Percentiles rank a stretch among this genome's conserved stretches.
Evolutionary conservation across 2,329 filamentous ascomycete genomes (phyloP).

Genomic region (Sporothrix globosa): DNA sequence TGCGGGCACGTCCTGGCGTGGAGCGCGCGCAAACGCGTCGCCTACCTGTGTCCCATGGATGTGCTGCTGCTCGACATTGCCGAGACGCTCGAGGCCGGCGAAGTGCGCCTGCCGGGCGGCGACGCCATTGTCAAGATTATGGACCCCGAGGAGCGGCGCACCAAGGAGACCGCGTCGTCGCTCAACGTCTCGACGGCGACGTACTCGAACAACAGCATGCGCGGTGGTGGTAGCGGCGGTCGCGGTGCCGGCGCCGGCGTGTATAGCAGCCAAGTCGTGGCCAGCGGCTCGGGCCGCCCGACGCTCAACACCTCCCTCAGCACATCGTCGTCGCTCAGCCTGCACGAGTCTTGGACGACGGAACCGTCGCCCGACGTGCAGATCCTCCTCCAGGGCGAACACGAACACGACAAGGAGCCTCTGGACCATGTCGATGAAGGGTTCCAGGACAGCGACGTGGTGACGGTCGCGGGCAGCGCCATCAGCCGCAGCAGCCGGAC

Average conservation of each 20-base stretch:
- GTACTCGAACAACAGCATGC: slow-evolving; percentile 4
- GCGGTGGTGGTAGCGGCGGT: background rate
- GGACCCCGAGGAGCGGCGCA: slow-evolving; percentile 28
- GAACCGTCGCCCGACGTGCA: slow-evolving; percentile 19
- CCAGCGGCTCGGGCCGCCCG: background rate
- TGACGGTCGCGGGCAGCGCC: slow-evolving; percentile 5
- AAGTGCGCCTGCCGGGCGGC: slow-evolving; percentile 71
- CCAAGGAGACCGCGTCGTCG: background rate
- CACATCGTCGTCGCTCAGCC: slow-evolving; percentile 26
- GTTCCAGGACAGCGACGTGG: slow-evolving; percentile 16
- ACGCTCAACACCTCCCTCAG: slow-evolving; percentile 21
- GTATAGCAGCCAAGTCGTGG: background rate
- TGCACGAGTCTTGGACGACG: slow-evolving; percentile 29
- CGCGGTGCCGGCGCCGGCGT: background rate
- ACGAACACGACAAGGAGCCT: background rate
- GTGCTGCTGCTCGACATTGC: slow-evolving; percentile 83
- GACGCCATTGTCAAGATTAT: slow-evolving; percentile 47
- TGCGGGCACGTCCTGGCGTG: slow-evolving; percentile 91
- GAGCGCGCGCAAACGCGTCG: slow-evolving; percentile 76
- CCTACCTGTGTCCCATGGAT: slow-evolving; percentile 96
- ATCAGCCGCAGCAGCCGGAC: slow-evolving; percentile 12
- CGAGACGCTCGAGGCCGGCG: slow-evolving; percentile 70
- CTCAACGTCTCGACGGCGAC: background rate
- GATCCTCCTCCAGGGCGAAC: background rate
- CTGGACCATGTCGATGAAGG: background rate